A percentile compares a stretch with the other conserved stretches of the same genome.
Conservation (phyloP, 2,329 filamentous ascomycete species). For the Trichoderma hamatum region DNA sequence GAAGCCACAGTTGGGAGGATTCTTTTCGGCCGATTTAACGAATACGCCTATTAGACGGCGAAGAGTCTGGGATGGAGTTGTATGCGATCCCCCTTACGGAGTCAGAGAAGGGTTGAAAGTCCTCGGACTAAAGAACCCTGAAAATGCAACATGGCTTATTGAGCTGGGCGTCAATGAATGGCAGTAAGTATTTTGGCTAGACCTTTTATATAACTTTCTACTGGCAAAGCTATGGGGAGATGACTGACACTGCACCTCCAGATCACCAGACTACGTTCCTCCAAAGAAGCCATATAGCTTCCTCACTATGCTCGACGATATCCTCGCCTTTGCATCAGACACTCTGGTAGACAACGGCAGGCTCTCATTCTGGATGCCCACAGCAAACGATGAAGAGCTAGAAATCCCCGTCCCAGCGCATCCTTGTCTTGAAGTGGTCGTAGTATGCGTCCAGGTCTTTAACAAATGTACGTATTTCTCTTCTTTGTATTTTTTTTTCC, state of each 20-base stretch:
- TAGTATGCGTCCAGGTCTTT: slow-evolving; percentile 82
- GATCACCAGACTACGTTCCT: slow-evolving; percentile 70
- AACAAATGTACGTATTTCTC: slow-evolving; percentile 74
- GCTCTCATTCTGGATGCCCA: slow-evolving; percentile 96
- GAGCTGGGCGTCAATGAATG: slow-evolving; percentile 72
- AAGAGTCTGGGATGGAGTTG: slow-evolving; percentile 81
- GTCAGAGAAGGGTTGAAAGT: slow-evolving; percentile 91
- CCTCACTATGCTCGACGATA: slow-evolving; percentile 84
- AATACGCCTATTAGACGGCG: slow-evolving; percentile 72
- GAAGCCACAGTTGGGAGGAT: slow-evolving; percentile 67
- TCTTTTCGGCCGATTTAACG: slow-evolving; percentile 84
- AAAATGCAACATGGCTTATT: slow-evolving; percentile 61
- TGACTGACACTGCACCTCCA: slow-evolving; percentile 18
- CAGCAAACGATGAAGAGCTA: slow-evolving; percentile 75
- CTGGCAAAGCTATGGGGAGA: neutral
- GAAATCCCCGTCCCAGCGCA: slow-evolving; percentile 79
- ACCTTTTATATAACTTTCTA: too few species aligned
- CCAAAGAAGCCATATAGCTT: slow-evolving; percentile 95
- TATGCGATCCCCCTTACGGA: slow-evolving; percentile 95
- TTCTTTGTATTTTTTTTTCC: too few species aligned
- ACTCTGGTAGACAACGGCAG: slow-evolving; percentile 79
- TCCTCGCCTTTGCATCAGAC: slow-evolving; percentile 77
- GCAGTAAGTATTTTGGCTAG: slow-evolving; percentile 61
- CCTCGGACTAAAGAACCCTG: slow-evolving; percentile 72
- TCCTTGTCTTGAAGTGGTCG: slow-evolving; percentile 71